Percentiles rank a stretch among this genome's conserved stretches.
phyloP scores from a whole-genome alignment of 2,329 filamentous ascomycete genomes.

The Daldinia eschscholtzii region DNA sequence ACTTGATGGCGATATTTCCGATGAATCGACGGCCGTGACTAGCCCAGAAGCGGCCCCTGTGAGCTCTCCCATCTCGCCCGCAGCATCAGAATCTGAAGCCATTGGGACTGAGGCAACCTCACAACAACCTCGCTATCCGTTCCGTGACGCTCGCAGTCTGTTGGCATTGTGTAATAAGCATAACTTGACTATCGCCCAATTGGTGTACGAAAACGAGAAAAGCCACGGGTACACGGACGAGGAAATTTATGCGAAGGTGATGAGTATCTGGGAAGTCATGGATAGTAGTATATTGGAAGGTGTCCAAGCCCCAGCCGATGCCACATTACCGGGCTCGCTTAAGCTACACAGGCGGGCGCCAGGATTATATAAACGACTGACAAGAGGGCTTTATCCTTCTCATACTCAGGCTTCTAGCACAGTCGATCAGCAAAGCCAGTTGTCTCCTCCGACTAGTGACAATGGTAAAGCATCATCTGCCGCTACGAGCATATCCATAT shows the following conservation, averaged over 20 bases:
- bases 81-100: constrained; percentile 33
- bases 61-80: constrained; percentile 30
- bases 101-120: constrained; percentile 24
- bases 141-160: constrained; percentile 61
- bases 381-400: constrained; percentile 61
- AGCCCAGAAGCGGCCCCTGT: neutral
- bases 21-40: constrained; percentile 38
- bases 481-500: constrained; percentile 5
- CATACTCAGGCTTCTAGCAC: constrained; percentile 43
- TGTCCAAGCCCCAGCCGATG: constrained; percentile 59
- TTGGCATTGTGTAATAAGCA: constrained; percentile 62
- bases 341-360: constrained; percentile 63
- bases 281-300: constrained; percentile 64
- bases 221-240: constrained; percentile 64
- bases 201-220: constrained; percentile 67
- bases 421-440: constrained; percentile 29
- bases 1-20: constrained; percentile 45
- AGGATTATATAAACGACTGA: constrained; percentile 59
- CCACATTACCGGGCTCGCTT: constrained; percentile 61
- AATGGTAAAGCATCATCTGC: constrained; percentile 15
- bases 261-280: constrained; percentile 66
- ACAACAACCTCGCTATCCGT: constrained; percentile 60
- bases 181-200: constrained; percentile 64
- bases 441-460: constrained; percentile 36
- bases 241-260: constrained; percentile 61